Evolutionary conservation across 2,329 filamentous ascomycete species (phyloP).

Genomic region (Coniella vitis): DNA sequence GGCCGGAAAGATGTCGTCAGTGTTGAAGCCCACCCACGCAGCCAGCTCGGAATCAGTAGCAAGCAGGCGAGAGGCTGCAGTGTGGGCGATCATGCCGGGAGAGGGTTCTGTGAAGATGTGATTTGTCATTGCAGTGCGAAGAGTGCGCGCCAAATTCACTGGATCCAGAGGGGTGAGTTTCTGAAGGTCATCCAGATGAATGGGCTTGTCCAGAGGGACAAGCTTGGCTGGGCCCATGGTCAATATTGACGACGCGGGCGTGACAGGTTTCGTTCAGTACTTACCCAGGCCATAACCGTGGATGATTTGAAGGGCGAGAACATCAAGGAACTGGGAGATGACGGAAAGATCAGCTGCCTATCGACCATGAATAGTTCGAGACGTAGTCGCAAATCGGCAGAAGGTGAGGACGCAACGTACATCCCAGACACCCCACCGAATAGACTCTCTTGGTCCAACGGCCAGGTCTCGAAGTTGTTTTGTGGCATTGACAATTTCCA

Average conservation of each 20-base stretch:
- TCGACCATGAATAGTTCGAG: neutral
- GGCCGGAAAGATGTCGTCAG: constrained; percentile 47
- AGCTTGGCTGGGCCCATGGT: constrained; percentile 34
- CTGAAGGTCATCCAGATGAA: constrained; percentile 39
- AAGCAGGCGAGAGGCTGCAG: constrained; percentile 44
- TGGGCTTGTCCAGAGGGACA: constrained; percentile 39
- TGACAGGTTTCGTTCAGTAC: constrained; percentile 14
- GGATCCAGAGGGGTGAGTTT: constrained; percentile 38
- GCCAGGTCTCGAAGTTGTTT: constrained; percentile 41
- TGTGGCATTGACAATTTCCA: constrained; percentile 41
- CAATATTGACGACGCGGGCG: neutral
- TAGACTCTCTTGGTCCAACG: constrained; percentile 42
- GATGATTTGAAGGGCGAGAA: constrained; percentile 42
- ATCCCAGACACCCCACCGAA: constrained; percentile 47
- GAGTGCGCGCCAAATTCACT: constrained; percentile 42
- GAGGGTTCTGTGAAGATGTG: constrained; percentile 46
- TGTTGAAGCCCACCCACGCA: constrained; percentile 50
- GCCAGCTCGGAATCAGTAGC: constrained; percentile 40
- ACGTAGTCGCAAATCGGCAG: neutral
- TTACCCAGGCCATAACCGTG: constrained; percentile 45
- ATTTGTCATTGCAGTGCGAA: constrained; percentile 53
- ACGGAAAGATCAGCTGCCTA: neutral
- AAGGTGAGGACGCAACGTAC: constrained; percentile 28
- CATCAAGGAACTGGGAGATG: constrained; percentile 37
- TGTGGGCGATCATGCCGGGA: constrained; percentile 47